Base-by-base conservation (phyloP, 1,284 basidiomycete species). In the Sanghuangporus baumii region DNA sequence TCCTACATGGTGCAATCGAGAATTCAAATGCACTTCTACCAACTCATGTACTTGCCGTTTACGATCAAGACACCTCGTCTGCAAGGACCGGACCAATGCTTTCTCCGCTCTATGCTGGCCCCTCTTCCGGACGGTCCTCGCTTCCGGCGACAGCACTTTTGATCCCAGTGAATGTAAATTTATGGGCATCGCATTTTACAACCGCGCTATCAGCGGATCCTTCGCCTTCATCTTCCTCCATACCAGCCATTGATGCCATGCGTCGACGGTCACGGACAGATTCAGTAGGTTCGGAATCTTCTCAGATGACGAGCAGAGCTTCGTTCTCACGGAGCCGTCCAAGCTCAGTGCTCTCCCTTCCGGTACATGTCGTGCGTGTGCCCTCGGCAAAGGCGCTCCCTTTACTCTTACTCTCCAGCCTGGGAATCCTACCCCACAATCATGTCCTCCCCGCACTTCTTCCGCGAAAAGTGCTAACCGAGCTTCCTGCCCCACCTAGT, bases 311-410 rank as follows among this genome's bases (percentile, higher is more conserved):
- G 51, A 50, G 41, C 65, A 55, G 31, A 60, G 66, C 4, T 60
- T 36, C 62, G 58, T 48, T 64, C 60, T 68, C 64, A 54, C 64
- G 47, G 36, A 14, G 40, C 62, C 61, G 52, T 52, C 60, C 23
- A 36, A 46, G 63, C 63, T 63, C 60, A 31, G 60, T 67, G 16
- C 56, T 74, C 40, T 70, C 69, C 6, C 67, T 75, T 8, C 74
- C 73, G 4, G 67, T 73, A 16, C 64, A 72, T 23, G 64, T 70
- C 9, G 60, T 74, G 23, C 57, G 61, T 41, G 71, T 71, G 9
- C 71, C 74, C 31, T 72, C 74, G 46, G 71, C 72, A 6, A 67
- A 68, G 40, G 71, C 72, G 8, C 59, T 71, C n/a, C 70, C 72
- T 0, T 69, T 74, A 12, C 68, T 75, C 40, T 68, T 76, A 14